phyloP scores from a whole-genome alignment of 1,139 yeast species.

The Lodderomyces theae region DNA sequence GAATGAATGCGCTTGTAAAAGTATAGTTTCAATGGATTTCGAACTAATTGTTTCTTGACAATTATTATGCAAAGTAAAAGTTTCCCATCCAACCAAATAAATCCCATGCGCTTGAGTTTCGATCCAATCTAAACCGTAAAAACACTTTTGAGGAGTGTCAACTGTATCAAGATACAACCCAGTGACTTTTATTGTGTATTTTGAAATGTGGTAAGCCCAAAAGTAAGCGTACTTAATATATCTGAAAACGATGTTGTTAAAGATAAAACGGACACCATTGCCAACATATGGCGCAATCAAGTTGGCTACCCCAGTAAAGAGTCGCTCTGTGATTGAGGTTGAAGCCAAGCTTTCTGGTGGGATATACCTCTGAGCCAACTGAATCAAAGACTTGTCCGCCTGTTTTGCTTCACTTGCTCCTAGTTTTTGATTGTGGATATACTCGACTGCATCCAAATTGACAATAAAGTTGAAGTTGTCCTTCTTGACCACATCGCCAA shows the following conservation, averaged over 20 bases:
- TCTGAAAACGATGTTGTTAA: conserved; percentile 3
- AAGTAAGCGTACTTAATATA: conserved; percentile 2
- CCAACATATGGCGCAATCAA: not conserved
- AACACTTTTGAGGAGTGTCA: conserved; percentile 4
- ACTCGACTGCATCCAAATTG: conserved; percentile 6
- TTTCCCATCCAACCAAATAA: conserved; percentile 6
- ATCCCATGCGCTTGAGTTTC: conserved; percentile 3
- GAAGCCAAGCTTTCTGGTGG: not conserved
- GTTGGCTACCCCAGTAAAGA: not conserved
- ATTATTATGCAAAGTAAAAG: conserved; percentile 5
- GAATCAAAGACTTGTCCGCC: conserved; percentile 2
- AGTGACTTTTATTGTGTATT: conserved; percentile 4
- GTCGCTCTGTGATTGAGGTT: not conserved
- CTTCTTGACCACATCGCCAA: not conserved
- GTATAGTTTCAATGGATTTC: conserved; percentile 3
- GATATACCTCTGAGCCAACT: conserved; percentile 4
- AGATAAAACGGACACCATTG: not conserved
- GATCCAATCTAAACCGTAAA: conserved; percentile 5
- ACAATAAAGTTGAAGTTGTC: conserved; percentile 1
- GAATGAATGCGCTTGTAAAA: conserved; percentile 2
- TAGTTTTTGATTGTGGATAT: not conserved
- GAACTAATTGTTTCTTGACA: conserved; percentile 4
- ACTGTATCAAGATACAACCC: conserved; percentile 5
- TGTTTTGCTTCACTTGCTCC: not conserved
- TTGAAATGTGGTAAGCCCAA: conserved; percentile 3